Percentiles rank a stretch among this genome's conserved stretches.
These are phyloP conservation scores for Daedaleopsis nitida DNA, from an alignment of 768 basidiomycete species.

Conservation along the genomic window DNA sequence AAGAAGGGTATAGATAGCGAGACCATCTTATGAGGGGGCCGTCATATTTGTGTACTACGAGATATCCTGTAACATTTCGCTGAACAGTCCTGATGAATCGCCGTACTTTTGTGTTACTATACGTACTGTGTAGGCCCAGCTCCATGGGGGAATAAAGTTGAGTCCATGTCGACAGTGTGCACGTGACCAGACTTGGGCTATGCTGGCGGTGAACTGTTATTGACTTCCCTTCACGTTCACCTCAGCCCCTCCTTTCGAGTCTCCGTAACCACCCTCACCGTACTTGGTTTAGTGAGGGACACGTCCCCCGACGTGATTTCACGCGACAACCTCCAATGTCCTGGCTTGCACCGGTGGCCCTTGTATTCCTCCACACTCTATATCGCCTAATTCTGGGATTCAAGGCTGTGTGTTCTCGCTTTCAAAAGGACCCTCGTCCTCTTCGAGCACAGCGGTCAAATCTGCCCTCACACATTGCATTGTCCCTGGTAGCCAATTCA, in stretches of 20 bases:
- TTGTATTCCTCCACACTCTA: constrained; percentile 59
- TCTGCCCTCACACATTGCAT: constrained; percentile 65
- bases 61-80: constrained; percentile 4
- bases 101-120: no score
- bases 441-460: constrained; percentile 55
- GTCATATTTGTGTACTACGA: constrained; percentile 2
- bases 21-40: constrained; percentile 29
- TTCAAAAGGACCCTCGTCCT: constrained; percentile 44
- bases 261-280: not conserved
- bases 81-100: not conserved
- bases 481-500: constrained; percentile 54
- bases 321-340: constrained; percentile 37
- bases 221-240: not conserved
- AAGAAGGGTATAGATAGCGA: constrained; percentile 78
- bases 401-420: constrained; percentile 31
- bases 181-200: not conserved
- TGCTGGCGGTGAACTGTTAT: not conserved
- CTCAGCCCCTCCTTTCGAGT: not conserved
- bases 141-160: no score
- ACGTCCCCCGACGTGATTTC: constrained; percentile 10
- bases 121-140: not conserved
- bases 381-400: constrained; percentile 49
- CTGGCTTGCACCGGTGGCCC: constrained; percentile 47
- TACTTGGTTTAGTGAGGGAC: not conserved
- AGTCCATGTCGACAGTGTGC: not conserved